Conservation (phyloP, 441 rosid species). For the Adansonia madagascariensis region DNA sequence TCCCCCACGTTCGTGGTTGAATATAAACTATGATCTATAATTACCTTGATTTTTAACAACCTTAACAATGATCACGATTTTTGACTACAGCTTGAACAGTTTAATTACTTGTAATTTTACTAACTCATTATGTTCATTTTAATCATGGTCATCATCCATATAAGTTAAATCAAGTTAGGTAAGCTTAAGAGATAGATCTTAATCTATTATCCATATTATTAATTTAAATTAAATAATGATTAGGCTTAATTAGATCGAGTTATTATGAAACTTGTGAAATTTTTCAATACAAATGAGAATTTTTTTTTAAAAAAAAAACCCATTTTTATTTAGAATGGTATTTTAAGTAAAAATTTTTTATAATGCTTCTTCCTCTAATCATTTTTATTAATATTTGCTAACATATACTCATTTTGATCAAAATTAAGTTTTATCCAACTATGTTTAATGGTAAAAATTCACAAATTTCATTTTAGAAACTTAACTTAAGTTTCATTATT, state of each 20-base stretch:
- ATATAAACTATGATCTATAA: conserved; percentile 5
- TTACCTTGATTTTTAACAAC: conserved; percentile 20
- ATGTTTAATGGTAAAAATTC: not conserved
- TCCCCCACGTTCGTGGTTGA: conserved; percentile 6
- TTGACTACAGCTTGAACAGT: not conserved
- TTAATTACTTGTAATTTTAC: not conserved
- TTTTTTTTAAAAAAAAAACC: too few species aligned
- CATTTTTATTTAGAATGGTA: too few species aligned
- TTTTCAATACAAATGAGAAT: not conserved
- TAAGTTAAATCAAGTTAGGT: not conserved
- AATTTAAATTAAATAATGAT: not conserved
- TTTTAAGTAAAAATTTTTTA: too few species aligned
- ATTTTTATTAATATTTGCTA: not conserved
- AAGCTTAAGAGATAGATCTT: not conserved
- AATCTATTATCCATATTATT: not conserved
- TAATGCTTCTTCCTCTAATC: not conserved
- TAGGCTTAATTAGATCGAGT: not conserved
- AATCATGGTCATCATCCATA: not conserved
- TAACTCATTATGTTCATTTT: not conserved
- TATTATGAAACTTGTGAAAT: not conserved
- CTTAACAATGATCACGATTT: conserved; percentile 15
- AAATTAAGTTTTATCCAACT: not conserved
- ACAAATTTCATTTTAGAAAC: not conserved
- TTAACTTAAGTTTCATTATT: not conserved
- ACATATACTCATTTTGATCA: not conserved